phyloP scores from a whole-genome alignment of 2,329 filamentous ascomycete genomes.

The Teratosphaeria zuluensis region DNA sequence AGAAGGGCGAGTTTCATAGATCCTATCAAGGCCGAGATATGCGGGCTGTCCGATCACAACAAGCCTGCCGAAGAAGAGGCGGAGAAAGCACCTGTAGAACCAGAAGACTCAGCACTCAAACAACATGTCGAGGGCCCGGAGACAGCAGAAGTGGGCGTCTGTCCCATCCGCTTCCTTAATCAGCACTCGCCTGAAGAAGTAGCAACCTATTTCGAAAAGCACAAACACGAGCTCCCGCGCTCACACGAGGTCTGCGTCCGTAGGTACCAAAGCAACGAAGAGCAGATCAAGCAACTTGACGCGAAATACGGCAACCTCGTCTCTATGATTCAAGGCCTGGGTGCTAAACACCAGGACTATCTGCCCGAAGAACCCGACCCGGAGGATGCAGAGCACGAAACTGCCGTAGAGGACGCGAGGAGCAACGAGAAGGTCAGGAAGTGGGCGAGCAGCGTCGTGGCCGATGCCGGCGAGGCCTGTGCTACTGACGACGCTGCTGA shows the following conservation, averaged over 20 bases:
- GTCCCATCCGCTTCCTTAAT: constrained; percentile 86
- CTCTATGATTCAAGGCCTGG: constrained; percentile 87
- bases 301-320: constrained; percentile 88
- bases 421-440: constrained; percentile 68
- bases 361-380: constrained; percentile 48
- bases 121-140: constrained; percentile 5
- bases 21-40: constrained; percentile 29
- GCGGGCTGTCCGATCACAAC: constrained; percentile 22
- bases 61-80: not conserved
- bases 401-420: constrained; percentile 27
- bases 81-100: not conserved
- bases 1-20: constrained; percentile 22
- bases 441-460: constrained; percentile 73
- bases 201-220: constrained; percentile 83
- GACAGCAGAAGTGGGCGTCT: constrained; percentile 47
- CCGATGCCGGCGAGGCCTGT: constrained; percentile 37
- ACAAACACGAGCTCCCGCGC: constrained; percentile 88
- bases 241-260: constrained; percentile 90
- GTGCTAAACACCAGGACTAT: constrained; percentile 79
- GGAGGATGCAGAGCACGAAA: constrained; percentile 11
- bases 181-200: constrained; percentile 90
- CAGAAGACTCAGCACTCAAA: not conserved
- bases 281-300: constrained; percentile 78
- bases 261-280: constrained; percentile 77
- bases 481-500: constrained; percentile 12